These are phyloP conservation scores for Leishmania arabica DNA, from an alignment of 208 protist species.

Conservation along the genomic window DNA sequence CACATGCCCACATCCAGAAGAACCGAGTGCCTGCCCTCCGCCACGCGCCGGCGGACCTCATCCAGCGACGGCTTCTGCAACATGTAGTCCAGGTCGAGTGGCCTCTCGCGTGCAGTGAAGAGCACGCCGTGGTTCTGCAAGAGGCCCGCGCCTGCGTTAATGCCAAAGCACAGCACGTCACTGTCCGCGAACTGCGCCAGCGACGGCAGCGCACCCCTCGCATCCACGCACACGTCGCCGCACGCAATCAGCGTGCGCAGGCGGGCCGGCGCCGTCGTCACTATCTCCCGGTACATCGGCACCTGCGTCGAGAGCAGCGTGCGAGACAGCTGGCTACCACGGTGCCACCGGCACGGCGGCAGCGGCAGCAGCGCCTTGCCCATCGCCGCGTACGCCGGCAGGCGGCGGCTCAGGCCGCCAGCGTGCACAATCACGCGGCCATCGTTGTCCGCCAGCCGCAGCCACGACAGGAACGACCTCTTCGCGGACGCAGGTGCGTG, in stretches of 20 bases:
- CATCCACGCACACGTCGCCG: conserved; percentile 41
- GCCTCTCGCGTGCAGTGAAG: conserved; percentile 26
- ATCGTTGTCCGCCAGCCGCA: conserved; percentile 30
- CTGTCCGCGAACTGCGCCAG: conserved; percentile 27
- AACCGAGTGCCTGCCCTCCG: conserved; percentile 13
- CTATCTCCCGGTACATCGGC: conserved; percentile 27
- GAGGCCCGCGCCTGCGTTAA: conserved; percentile 21
- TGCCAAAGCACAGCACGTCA: conserved; percentile 58
- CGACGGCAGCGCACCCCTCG: conserved; percentile 5
- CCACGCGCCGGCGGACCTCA: conserved; percentile 22
- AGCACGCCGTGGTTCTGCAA: conserved; percentile 48
- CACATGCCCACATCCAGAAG: conserved; percentile 52
- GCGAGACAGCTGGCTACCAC: conserved; percentile 35
- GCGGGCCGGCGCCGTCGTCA: conserved; percentile 23
- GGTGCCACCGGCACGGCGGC: conserved; percentile 35
- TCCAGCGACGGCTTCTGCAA: conserved; percentile 52
- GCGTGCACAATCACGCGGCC: conserved; percentile 50
- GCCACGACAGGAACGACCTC: conserved; percentile 25
- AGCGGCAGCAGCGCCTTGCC: conserved; percentile 56
- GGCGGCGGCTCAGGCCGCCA: conserved; percentile 52
- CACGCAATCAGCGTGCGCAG: conserved; percentile 48
- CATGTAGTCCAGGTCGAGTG: conserved; percentile 46
- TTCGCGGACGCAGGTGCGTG: neutral
- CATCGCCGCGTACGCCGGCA: conserved; percentile 45
- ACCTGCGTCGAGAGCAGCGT: conserved; percentile 47